Evolutionary conservation across 2,329 filamentous ascomycete genomes (phyloP), one percentile per base, ranked within the genome.

Genomic region (Volutella citrinella): DNA sequence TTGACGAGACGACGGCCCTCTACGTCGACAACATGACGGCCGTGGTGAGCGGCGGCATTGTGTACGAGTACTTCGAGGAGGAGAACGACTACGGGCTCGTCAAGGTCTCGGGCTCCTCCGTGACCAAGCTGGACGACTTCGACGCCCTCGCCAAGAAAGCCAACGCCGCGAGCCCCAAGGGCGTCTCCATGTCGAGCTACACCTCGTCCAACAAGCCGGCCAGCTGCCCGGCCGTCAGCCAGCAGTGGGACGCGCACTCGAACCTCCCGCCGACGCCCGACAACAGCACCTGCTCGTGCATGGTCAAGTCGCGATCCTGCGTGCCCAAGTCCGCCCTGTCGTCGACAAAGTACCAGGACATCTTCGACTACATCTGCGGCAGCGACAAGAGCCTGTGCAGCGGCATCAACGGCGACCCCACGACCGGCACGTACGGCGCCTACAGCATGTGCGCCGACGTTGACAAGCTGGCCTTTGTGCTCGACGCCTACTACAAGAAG

Each of bases 31-130:
- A 89, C 41, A 98, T 98, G 93, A 85, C 80, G 17, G 64, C 66
- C 9, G 87, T 95, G 56, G 91, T 93, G 80, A 94, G 87, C 36
- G 93, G 93, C 52, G 93, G 91, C 66, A 95, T 98, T 49, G 89
- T 97, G 61, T 98, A 97, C 78, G 95, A 95, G 88, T 98, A 93
- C 73, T 91, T 89, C 70, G 76, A 95, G 70, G 90, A 95, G 64
- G 68, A 56, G 32, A 97, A 97, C 70, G 71, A 96, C 61, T 98
- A 87, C 57, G 93, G 85, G 65, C 76, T 95, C 27, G 82, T 90
- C 41, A 64, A 73, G 39, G 60, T 87, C 41, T 45, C 19, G 43
- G 67, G 69, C 55, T 66, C 67, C 25, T 85, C 84, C 45, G 74
- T 66, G 45, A n/a, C n/a, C n/a, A 84, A 82, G 45, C 74, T 87